phyloP scores from a whole-genome alignment of 2,329 filamentous ascomycete genomes.

The Dactylellina haptotyla region DNA sequence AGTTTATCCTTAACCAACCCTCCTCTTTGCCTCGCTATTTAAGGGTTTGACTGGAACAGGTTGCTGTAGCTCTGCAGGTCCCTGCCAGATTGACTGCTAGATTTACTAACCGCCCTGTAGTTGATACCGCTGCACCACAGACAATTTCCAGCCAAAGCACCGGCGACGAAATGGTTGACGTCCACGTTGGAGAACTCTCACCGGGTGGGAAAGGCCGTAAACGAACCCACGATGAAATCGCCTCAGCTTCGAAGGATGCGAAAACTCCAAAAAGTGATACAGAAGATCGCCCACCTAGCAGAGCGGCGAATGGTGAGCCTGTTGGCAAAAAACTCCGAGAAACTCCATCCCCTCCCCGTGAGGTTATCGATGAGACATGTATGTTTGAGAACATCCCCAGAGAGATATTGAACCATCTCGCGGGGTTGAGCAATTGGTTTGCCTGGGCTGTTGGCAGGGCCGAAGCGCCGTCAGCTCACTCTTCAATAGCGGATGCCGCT shows the following conservation, averaged over 20 bases:
- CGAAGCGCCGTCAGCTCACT: too few relatives aligned
- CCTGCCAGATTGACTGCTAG: background rate
- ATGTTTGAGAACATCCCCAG: conserved; percentile 33
- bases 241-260: conserved; percentile 27
- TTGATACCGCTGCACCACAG: background rate
- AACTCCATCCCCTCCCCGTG: conserved; percentile 41
- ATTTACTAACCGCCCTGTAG: background rate
- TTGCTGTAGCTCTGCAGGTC: background rate
- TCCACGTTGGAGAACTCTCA: conserved; percentile 40
- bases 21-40: background rate
- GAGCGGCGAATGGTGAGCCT: conserved; percentile 48
- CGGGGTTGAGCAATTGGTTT: background rate
- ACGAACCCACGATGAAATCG: conserved; percentile 47
- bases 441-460: background rate
- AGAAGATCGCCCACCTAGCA: conserved; percentile 41
- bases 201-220: conserved; percentile 44
- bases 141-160: conserved; percentile 13
- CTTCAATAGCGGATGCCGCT: background rate
- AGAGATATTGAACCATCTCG: conserved; percentile 4
- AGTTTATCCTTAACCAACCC: background rate
- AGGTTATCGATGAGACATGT: conserved; percentile 30
- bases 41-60: too few relatives aligned
- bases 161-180: conserved; percentile 39
- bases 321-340: conserved; percentile 42
- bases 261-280: conserved; percentile 19